Evolutionary conservation across 495 filamentous ascomycete genomes (phyloP).

Genomic region (Penicillium robsamsonii): DNA sequence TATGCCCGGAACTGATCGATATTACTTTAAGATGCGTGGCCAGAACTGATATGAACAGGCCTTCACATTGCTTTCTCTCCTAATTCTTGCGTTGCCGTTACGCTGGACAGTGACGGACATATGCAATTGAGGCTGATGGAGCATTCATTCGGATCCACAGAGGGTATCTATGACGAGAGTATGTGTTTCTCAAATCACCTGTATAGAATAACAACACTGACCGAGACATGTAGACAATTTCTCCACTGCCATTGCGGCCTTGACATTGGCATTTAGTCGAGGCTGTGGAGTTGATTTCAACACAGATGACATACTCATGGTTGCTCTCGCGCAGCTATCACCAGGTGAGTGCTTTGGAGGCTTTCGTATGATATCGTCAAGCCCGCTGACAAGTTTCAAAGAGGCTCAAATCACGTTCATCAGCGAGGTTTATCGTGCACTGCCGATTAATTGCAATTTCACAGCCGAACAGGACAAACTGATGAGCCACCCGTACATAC

Average conservation of each 20-base stretch:
- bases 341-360: constrained; percentile 40
- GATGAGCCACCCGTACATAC: constrained; percentile 64
- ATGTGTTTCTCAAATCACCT: constrained; percentile 14
- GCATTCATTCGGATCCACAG: constrained; percentile 42
- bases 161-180: constrained; percentile 43
- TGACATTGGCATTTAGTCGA: constrained; percentile 59
- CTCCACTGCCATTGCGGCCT: constrained; percentile 54
- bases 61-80: constrained; percentile 71
- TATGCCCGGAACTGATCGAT: constrained; percentile 16
- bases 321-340: constrained; percentile 52
- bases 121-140: constrained; percentile 63
- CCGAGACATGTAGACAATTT: constrained; percentile 39
- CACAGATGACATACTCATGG: constrained; percentile 74
- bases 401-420: constrained; percentile 53
- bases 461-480: constrained; percentile 67
- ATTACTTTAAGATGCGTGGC: neutral
- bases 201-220: constrained; percentile 14
- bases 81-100: constrained; percentile 64
- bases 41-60: constrained; percentile 37
- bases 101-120: constrained; percentile 63
- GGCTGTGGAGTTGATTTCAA: constrained; percentile 54
- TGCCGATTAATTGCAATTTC: constrained; percentile 69
- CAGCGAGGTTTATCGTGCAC: constrained; percentile 61
- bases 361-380: neutral
- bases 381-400: constrained; percentile 10